phyloP scores from a whole-genome alignment of 352 stramenopile genomes.

The Elongisporangium undulatum region DNA sequence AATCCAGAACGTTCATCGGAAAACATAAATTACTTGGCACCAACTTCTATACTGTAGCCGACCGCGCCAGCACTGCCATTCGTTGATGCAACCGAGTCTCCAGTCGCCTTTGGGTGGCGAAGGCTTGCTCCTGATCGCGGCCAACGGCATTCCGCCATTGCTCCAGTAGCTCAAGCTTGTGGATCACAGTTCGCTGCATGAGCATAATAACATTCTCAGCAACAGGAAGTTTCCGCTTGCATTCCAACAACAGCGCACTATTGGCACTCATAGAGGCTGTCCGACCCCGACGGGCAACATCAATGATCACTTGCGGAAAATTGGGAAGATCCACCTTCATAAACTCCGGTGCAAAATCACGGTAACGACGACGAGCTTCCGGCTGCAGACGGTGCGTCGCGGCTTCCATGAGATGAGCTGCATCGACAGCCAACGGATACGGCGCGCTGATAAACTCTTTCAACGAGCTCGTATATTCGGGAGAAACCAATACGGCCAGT shows the following conservation, averaged over 20 bases:
- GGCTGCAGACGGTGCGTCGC: conserved; percentile 63
- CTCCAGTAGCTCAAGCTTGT: conserved; percentile 70
- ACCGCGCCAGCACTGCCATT: conserved; percentile 49
- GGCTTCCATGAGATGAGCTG: conserved; percentile 58
- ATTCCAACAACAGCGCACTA: conserved; percentile 47
- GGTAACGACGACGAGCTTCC: conserved; percentile 63
- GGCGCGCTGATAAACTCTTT: conserved; percentile 68
- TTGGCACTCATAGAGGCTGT: conserved; percentile 16
- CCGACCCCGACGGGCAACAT: conserved; percentile 57
- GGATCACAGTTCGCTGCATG: conserved; percentile 68
- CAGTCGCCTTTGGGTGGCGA: conserved; percentile 37
- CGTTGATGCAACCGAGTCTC: conserved; percentile 64
- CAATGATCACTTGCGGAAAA: conserved; percentile 56
- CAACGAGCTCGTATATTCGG: conserved; percentile 56
- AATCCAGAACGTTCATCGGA: background rate
- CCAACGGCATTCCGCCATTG: conserved; percentile 55
- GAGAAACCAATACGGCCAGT: conserved; percentile 55
- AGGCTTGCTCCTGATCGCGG: conserved; percentile 45
- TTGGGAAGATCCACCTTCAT: conserved; percentile 47
- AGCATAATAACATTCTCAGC: conserved; percentile 72
- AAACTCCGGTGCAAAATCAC: conserved; percentile 40
- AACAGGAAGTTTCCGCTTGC: conserved; percentile 49
- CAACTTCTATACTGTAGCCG: conserved; percentile 31
- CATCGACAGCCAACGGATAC: conserved; percentile 64
- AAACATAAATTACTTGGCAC: background rate